Evolutionary conservation across 306 rosid species (phyloP).

Genomic region (Prunus salicina): DNA sequence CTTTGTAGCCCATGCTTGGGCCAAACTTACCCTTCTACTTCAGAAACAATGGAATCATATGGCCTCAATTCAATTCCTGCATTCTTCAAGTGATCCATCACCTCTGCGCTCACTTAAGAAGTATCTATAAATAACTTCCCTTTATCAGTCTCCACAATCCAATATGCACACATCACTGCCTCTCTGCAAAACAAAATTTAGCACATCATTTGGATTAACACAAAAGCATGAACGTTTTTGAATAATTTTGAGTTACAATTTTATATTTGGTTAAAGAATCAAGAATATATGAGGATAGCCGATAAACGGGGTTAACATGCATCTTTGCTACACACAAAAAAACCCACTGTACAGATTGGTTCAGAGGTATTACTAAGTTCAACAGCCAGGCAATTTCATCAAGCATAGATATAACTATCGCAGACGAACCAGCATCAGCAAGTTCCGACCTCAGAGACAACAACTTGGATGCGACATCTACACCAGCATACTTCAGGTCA

Average conservation of each 20-base stretch:
- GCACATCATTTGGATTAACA: constrained; percentile 17
- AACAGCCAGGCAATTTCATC: constrained; percentile 91
- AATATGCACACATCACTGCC: constrained; percentile 92
- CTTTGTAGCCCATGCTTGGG: too few species aligned
- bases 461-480: constrained; percentile 74
- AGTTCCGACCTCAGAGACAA: constrained; percentile 76
- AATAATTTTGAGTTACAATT: neutral
- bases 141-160: constrained; percentile 72
- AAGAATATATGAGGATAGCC: constrained; percentile 5
- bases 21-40: constrained; percentile 58
- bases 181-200: constrained; percentile 55
- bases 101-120: constrained; percentile 68
- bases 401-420: constrained; percentile 80
- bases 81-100: constrained; percentile 76
- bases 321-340: neutral
- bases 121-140: constrained; percentile 74
- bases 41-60: constrained; percentile 73
- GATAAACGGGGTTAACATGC: constrained; percentile 8
- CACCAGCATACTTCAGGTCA: constrained; percentile 75
- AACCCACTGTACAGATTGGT: neutral
- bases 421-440: constrained; percentile 65
- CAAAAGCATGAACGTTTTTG: neutral
- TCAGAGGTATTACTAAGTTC: constrained; percentile 5
- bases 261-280: neutral
- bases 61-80: constrained; percentile 70